Percentiles rank a stretch among this genome's conserved stretches.
phyloP scores from a whole-genome alignment of 257 asterid species.

The Craterostigma plantagineum region DNA sequence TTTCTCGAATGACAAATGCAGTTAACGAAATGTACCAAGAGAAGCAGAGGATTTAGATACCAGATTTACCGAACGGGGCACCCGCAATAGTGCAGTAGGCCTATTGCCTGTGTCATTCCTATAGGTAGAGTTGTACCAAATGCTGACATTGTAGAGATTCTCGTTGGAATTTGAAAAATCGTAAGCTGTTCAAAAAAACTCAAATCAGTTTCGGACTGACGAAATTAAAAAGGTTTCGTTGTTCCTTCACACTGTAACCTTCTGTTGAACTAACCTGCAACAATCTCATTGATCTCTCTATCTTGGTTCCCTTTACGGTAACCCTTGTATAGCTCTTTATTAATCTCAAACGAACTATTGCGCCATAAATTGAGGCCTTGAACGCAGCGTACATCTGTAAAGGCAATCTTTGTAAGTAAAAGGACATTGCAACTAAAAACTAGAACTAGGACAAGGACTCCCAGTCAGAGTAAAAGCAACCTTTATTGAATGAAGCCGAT shows the following conservation, averaged over 20 bases:
- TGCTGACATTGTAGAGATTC: slow-evolving; percentile 46
- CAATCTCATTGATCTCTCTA: slow-evolving; percentile 53
- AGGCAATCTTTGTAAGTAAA: slow-evolving; percentile 3
- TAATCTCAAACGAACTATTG: slow-evolving; percentile 67
- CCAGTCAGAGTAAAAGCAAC: slow-evolving; percentile 14
- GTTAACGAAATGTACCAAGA: slow-evolving; percentile 8
- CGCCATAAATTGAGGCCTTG: slow-evolving; percentile 72
- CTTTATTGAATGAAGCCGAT: slow-evolving; percentile 30
- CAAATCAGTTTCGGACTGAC: slow-evolving; percentile 8
- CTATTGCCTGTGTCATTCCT: slow-evolving; percentile 42
- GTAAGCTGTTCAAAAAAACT: slow-evolving; percentile 42
- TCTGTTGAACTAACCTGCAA: slow-evolving; percentile 39
- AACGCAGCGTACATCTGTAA: slow-evolving; percentile 48
- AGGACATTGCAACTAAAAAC: not conserved
- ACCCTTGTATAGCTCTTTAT: slow-evolving; percentile 72
- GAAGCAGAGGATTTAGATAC: slow-evolving; percentile 23
- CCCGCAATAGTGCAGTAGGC: slow-evolving; percentile 62
- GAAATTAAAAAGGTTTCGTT: not conserved
- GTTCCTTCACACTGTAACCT: not conserved
- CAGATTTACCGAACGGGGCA: slow-evolving; percentile 90
- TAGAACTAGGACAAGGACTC: not conserved
- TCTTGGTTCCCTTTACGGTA: slow-evolving; percentile 66
- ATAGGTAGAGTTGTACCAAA: slow-evolving; percentile 89
- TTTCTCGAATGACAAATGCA: slow-evolving; percentile 5
- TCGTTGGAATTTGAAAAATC: slow-evolving; percentile 58